These are phyloP conservation scores for Auricularia sp. DNA, from an alignment of 768 basidiomycete species.

Conservation along the genomic window DNA sequence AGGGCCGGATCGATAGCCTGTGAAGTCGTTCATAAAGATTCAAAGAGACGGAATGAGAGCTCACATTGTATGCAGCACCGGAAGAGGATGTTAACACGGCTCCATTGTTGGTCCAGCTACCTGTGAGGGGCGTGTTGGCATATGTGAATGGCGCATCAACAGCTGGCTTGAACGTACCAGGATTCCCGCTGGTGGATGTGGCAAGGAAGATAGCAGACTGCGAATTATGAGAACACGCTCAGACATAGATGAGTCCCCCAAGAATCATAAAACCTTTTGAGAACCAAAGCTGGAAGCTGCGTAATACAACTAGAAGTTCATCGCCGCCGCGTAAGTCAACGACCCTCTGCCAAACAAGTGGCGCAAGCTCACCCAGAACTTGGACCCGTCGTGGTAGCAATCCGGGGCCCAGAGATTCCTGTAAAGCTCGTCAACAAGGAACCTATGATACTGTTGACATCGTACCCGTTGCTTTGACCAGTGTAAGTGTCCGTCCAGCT, in stretches of 20 bases:
- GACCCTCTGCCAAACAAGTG: background rate
- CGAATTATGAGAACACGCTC: background rate
- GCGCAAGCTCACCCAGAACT: conserved; percentile 14
- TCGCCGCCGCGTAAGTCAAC: conserved; percentile 3
- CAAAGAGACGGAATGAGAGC: conserved; percentile 6
- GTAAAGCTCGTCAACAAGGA: no score
- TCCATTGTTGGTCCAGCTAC: conserved; percentile 34
- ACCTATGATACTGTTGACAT: background rate
- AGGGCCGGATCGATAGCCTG: conserved; percentile 40
- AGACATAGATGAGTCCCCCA: background rate
- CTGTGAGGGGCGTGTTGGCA: background rate
- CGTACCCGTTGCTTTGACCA: conserved; percentile 33
- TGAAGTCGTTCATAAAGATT: background rate
- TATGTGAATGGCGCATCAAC: background rate
- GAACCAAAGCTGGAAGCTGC: conserved; percentile 46
- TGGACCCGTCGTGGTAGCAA: conserved; percentile 18
- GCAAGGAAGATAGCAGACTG: conserved; percentile 48
- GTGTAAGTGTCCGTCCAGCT: conserved; percentile 42
- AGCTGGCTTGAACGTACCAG: conserved; percentile 1
- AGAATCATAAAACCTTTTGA: conserved; percentile 27
- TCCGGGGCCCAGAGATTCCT: conserved; percentile 27
- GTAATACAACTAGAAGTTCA: conserved; percentile 38
- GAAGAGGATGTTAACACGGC: conserved; percentile 35
- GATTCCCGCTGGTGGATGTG: conserved; percentile 36
- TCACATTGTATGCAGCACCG: conserved; percentile 32